These are phyloP conservation scores for Kwoniella mangroviensis DNA, from an alignment of 768 basidiomycete genomes.

Conservation along the genomic window DNA sequence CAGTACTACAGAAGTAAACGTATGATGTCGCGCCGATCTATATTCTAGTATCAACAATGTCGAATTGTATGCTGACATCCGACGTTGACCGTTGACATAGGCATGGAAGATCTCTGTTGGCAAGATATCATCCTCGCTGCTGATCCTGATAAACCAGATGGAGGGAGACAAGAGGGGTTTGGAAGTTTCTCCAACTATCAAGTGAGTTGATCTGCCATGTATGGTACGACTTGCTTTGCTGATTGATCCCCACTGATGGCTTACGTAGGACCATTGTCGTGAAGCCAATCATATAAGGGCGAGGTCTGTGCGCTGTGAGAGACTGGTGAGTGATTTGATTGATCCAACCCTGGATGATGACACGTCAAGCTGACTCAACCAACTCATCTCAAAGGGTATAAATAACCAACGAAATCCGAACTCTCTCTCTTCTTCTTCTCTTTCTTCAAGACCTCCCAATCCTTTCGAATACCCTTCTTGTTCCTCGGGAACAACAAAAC, in stretches of 20 bases:
- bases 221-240: no score
- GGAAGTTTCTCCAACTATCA: conserved; percentile 43
- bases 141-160: conserved; percentile 35
- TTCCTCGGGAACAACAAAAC: neutral
- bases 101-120: conserved; percentile 53
- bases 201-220: conserved; percentile 15
- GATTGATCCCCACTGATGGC: neutral
- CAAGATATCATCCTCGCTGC: conserved; percentile 40
- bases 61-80: no score
- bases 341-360: neutral
- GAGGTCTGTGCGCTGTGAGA: conserved; percentile 21
- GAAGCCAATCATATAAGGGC: conserved; percentile 30
- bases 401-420: neutral
- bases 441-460: neutral
- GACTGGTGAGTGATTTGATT: conserved; percentile 8
- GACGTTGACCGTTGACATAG: conserved; percentile 18
- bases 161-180: conserved; percentile 38
- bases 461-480: conserved; percentile 1
- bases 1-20: no score
- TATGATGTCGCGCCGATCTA: no score
- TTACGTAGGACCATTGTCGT: conserved; percentile 39
- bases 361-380: conserved; percentile 17
- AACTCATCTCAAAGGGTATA: neutral
- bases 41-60: no score
- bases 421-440: conserved; percentile 2